A percentile compares a stretch with the other conserved stretches of the same genome.
phyloP scores from a whole-genome alignment of 1,139 yeast species.

The Sugiyamaella xylanicola region DNA sequence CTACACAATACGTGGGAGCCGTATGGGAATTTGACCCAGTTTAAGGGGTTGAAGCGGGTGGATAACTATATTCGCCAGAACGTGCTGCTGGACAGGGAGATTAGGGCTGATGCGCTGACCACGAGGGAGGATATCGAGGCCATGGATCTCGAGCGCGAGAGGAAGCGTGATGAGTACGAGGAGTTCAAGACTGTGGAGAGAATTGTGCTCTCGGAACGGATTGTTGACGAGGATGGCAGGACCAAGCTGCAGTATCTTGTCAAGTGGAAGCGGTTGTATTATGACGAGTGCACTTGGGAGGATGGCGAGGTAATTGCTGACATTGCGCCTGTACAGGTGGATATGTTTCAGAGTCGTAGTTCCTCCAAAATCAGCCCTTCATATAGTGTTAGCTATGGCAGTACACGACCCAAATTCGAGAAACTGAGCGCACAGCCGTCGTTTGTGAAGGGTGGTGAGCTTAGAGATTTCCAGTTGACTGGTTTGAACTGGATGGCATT shows the following conservation, averaged over 20 bases:
- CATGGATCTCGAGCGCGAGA: constrained; percentile 87
- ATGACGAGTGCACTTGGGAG: constrained; percentile 98
- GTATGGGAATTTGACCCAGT: constrained; percentile 55
- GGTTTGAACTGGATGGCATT: constrained; percentile 99
- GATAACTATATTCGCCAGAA: constrained; percentile 87
- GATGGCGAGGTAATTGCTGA: constrained; percentile 83
- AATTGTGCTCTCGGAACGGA: constrained; percentile 83
- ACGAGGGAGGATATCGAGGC: constrained; percentile 90
- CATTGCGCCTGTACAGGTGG: constrained; percentile 81
- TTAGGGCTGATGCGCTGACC: constrained; percentile 75
- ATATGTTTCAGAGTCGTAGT: constrained; percentile 76
- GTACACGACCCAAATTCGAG: constrained; percentile 83
- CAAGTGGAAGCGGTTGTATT: constrained; percentile 91
- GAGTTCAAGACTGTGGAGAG: constrained; percentile 89
- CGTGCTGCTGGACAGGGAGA: constrained; percentile 70
- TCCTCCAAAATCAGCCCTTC: constrained; percentile 85
- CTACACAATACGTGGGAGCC: constrained; percentile 95
- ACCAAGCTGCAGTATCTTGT: constrained; percentile 78
- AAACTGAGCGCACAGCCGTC: constrained; percentile 85
- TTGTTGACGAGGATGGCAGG: constrained; percentile 53
- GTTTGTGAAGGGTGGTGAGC: constrained; percentile 86
- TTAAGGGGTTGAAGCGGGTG: constrained; percentile 78
- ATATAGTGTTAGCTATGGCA: constrained; percentile 74
- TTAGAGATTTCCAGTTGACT: constrained; percentile 95
- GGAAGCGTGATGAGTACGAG: constrained; percentile 77